phyloP scores from a whole-genome alignment of 2,329 filamentous ascomycete genomes.

The Neofusicoccum umdonicola region DNA sequence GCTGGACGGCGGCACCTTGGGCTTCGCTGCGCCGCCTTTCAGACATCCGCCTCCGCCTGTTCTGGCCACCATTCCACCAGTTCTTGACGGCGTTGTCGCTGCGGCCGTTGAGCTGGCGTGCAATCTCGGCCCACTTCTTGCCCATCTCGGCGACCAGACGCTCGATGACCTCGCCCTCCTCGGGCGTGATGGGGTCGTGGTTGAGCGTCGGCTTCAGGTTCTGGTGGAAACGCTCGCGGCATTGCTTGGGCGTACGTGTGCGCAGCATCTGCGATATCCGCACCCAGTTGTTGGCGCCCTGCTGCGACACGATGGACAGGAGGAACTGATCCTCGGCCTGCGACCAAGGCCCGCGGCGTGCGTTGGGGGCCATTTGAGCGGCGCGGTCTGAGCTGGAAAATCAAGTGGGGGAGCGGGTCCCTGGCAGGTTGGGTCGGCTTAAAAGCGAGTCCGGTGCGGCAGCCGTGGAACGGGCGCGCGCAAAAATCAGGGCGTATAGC shows the following conservation, averaged over 20 bases:
- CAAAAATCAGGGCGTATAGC: not conserved
- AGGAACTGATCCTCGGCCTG: constrained; percentile 71
- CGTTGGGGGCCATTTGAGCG: constrained; percentile 12
- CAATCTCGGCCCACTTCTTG: constrained; percentile 92
- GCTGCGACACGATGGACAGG: constrained; percentile 65
- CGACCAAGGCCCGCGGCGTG: constrained; percentile 78
- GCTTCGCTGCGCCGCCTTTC: constrained; percentile 26
- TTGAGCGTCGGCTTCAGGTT: constrained; percentile 84
- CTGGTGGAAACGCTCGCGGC: constrained; percentile 89
- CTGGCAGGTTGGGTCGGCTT: not conserved
- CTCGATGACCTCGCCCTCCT: constrained; percentile 72
- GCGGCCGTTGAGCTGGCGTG: constrained; percentile 73
- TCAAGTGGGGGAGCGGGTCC: not conserved
- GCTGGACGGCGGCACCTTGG: constrained; percentile 21
- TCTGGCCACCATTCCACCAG: constrained; percentile 95
- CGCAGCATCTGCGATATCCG: constrained; percentile 73
- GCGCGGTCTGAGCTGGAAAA: not conserved
- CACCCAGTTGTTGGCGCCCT: constrained; percentile 86
- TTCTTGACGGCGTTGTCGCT: constrained; percentile 98
- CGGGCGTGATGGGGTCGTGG: constrained; percentile 75
- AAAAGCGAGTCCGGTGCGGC: not conserved
- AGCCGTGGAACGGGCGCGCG: not conserved
- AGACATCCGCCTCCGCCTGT: constrained; percentile 60
- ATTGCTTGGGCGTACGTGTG: constrained; percentile 87
- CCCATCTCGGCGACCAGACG: constrained; percentile 73